Percentiles rank a stretch among this genome's conserved stretches.
These are phyloP conservation scores for Ganoderma sinense DNA, from an alignment of 1,284 basidiomycete species.

Conservation along the genomic window DNA sequence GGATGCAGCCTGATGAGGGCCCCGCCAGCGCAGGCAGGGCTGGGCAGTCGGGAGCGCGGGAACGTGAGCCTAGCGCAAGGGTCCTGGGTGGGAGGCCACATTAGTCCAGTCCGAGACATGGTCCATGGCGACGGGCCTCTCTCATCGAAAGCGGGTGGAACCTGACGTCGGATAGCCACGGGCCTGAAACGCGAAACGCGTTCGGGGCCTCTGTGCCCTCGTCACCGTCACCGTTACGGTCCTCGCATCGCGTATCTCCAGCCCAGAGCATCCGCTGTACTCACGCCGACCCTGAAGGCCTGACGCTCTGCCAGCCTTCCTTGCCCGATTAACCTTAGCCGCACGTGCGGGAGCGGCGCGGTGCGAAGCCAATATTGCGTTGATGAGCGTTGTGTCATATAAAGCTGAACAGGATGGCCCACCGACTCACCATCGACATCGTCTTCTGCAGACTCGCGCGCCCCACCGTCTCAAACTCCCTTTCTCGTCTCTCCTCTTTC, in stretches of 20 bases:
- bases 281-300: conserved; percentile 1
- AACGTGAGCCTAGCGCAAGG: background rate
- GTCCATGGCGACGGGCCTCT: conserved; percentile 9
- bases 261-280: background rate
- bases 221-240: conserved; percentile 8
- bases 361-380: conserved; percentile 13
- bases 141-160: conserved; percentile 22
- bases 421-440: background rate
- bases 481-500: conserved; percentile 9
- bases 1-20: background rate
- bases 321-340: conserved; percentile 9
- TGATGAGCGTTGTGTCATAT: conserved; percentile 14
- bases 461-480: conserved; percentile 1
- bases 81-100: background rate
- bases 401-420: conserved; percentile 5
- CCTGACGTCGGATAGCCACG: conserved; percentile 20
- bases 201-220: conserved; percentile 15
- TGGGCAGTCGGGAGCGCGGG: conserved; percentile 1
- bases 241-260: conserved; percentile 1
- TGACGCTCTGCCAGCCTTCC: background rate
- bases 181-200: conserved; percentile 33
- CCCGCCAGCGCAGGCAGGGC: background rate
- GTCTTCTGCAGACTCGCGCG: conserved; percentile 1
- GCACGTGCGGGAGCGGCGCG: background rate
- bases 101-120: conserved; percentile 2